Evolutionary conservation across 2,329 filamentous ascomycete species (phyloP).

Genomic region (Periconia digitata): DNA sequence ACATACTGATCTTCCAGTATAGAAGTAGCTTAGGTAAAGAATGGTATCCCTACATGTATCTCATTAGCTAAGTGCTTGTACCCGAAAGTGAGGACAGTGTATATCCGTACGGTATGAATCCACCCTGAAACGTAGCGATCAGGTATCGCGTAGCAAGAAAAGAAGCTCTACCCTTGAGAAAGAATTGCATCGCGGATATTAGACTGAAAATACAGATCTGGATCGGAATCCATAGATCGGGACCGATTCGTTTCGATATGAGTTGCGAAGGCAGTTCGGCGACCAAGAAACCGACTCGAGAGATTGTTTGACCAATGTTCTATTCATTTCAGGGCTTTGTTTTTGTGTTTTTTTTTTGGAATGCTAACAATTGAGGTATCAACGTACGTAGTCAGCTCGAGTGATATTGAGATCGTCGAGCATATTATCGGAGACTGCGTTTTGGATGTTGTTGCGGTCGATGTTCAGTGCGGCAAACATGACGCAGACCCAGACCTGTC

Average conservation of each 20-base stretch:
- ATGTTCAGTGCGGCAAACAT: slow-evolving; percentile 55
- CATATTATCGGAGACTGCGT: slow-evolving; percentile 24
- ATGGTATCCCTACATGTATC: slow-evolving; percentile 46
- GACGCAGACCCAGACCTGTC: slow-evolving; percentile 47
- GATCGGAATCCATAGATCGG: slow-evolving; percentile 43
- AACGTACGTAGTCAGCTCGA: slow-evolving; percentile 4
- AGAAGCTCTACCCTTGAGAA: slow-evolving; percentile 53
- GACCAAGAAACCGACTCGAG: slow-evolving; percentile 76
- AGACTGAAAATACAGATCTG: slow-evolving; percentile 44
- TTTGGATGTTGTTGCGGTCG: slow-evolving; percentile 43
- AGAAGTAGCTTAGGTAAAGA: slow-evolving; percentile 59
- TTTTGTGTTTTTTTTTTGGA: not conserved
- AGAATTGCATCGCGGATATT: slow-evolving; percentile 64
- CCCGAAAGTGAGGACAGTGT: not conserved
- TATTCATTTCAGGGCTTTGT: slow-evolving; percentile 8
- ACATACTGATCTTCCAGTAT: slow-evolving; percentile 50
- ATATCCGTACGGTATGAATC: slow-evolving; percentile 54
- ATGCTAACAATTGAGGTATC: not conserved
- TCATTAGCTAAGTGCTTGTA: slow-evolving; percentile 40
- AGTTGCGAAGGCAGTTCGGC: slow-evolving; percentile 47
- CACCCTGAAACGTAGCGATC: slow-evolving; percentile 44
- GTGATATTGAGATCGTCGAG: slow-evolving; percentile 20
- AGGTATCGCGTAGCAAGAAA: slow-evolving; percentile 43
- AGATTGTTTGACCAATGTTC: slow-evolving; percentile 48
- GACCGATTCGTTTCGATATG: slow-evolving; percentile 44